These are phyloP conservation scores for Trebouxia gelatinosa DNA, from an alignment of 163 green algal genomes.

Conservation along the genomic window DNA sequence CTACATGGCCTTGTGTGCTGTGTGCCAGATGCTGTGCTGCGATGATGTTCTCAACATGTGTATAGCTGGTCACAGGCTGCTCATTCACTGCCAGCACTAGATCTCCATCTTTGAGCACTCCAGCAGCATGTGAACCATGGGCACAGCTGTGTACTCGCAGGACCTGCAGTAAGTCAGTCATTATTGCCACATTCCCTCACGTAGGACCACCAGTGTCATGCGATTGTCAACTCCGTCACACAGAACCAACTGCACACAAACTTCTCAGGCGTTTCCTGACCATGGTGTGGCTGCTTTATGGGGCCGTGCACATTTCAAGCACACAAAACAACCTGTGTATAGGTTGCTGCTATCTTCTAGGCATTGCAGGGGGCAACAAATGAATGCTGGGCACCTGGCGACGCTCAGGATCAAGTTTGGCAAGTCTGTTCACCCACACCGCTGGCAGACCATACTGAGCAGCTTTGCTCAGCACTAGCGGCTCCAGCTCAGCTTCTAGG, in stretches of 20 bases:
- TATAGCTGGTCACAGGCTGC: constrained; percentile 70
- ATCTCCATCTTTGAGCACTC: constrained; percentile 73
- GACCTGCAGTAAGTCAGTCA: constrained; percentile 59
- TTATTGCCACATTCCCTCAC: background rate
- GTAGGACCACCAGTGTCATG: background rate
- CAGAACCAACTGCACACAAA: background rate
- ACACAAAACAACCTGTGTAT: background rate
- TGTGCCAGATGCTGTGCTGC: background rate
- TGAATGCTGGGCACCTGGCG: constrained; percentile 61
- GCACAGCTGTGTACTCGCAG: constrained; percentile 72
- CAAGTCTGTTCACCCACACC: constrained; percentile 69
- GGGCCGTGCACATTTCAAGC: no score
- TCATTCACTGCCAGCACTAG: constrained; percentile 77
- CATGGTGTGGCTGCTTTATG: background rate
- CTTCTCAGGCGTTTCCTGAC: background rate
- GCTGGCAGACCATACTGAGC: constrained; percentile 70
- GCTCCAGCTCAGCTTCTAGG: constrained; percentile 32
- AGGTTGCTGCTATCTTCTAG: background rate
- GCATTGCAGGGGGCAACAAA: background rate
- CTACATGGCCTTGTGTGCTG: background rate
- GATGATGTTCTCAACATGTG: constrained; percentile 68
- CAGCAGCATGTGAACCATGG: constrained; percentile 55
- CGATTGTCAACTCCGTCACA: background rate
- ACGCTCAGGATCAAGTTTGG: constrained; percentile 69
- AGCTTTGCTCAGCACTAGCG: constrained; percentile 73